phyloP scores from a whole-genome alignment of 2,329 filamentous ascomycete species.

The Phoma sp. region DNA sequence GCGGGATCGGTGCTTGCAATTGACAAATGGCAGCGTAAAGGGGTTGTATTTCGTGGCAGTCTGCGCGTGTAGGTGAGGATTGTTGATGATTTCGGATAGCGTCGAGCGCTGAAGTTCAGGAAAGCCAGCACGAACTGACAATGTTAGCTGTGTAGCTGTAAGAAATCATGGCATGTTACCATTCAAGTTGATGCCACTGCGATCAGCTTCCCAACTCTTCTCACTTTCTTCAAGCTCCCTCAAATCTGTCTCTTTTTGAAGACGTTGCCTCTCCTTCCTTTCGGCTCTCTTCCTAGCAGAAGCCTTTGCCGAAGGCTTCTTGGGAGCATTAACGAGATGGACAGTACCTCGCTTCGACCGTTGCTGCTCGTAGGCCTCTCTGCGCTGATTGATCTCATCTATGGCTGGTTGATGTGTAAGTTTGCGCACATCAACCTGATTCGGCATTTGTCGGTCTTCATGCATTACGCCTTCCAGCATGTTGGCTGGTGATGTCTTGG shows the following conservation, averaged over 20 bases:
- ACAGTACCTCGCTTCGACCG: conserved; percentile 23
- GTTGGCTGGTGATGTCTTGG: conserved; percentile 61
- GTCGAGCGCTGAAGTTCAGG: conserved; percentile 45
- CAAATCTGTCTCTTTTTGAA: conserved; percentile 43
- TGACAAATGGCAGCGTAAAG: conserved; percentile 72
- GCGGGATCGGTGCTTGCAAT: conserved; percentile 71
- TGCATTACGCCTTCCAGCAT: conserved; percentile 77
- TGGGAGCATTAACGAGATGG: conserved; percentile 24
- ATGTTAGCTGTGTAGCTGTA: background rate
- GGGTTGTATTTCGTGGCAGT: conserved; percentile 43
- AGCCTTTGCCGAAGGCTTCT: conserved; percentile 28
- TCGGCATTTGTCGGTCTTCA: conserved; percentile 61
- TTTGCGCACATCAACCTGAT: conserved; percentile 65
- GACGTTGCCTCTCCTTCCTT: conserved; percentile 45
- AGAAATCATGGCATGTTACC: conserved; percentile 41
- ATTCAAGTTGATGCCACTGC: conserved; percentile 47
- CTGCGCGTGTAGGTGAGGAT: conserved; percentile 50
- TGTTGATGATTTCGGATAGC: conserved; percentile 58
- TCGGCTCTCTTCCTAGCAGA: conserved; percentile 48
- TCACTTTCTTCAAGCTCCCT: conserved; percentile 33
- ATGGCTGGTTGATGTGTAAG: conserved; percentile 19
- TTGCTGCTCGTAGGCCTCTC: conserved; percentile 65
- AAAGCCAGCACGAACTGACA: conserved; percentile 11
- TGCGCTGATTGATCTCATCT: conserved; percentile 60
- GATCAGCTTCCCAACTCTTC: conserved; percentile 21